Evolutionary conservation across 148 eudicot genomes (phyloP), one percentile per base, ranked within the genome.

Genomic region (Cornus controversa): DNA sequence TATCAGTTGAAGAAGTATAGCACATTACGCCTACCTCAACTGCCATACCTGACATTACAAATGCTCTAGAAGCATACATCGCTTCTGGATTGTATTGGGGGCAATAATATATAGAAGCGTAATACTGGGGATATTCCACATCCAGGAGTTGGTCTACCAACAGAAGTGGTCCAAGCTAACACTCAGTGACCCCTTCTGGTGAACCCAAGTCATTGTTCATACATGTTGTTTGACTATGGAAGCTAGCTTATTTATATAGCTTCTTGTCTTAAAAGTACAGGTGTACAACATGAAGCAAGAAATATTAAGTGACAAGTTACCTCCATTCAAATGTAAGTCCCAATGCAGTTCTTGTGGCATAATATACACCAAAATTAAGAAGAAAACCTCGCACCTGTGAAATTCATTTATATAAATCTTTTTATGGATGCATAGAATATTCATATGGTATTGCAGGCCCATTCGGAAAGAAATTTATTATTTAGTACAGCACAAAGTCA

Each of bases 331-430:
- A 95, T 72, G 91, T 66, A 79, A 95, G 93, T 67, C 99, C 96
- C 50, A 93, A 87, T 67, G 99, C 96, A 78, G 99, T 94, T 84
- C 99, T 89, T 69, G 96, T 92, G 75, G 99, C 98, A 87, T 93
- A 91, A 76, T 95, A 93, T 37, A 95, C 99, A 72, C 99, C 99
- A 86, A 91, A 95, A 78, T 95, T 95, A 26, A 95, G 94, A 84
- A 95, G 99, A 84, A 91, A 95, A 64, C 99, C 99, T 54, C 99
- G 87, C 23, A 93, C 98, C 99, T 95, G 94, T 65, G 80, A 81
- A 87, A 53, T 62, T 78, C 69, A 67, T 9, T 63, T 76, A 36
- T 67, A 66, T 78, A 72, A 54, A 66, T 36, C 47, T 71, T 47
- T 25, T n/a, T 14, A 16, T 50, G 18, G 4, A 13, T 50, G 13